Percentiles rank a stretch among this genome's conserved stretches.
phyloP scores from a whole-genome alignment of 1,139 yeast species.

The Hemisphaericaspora lyxosophila region DNA sequence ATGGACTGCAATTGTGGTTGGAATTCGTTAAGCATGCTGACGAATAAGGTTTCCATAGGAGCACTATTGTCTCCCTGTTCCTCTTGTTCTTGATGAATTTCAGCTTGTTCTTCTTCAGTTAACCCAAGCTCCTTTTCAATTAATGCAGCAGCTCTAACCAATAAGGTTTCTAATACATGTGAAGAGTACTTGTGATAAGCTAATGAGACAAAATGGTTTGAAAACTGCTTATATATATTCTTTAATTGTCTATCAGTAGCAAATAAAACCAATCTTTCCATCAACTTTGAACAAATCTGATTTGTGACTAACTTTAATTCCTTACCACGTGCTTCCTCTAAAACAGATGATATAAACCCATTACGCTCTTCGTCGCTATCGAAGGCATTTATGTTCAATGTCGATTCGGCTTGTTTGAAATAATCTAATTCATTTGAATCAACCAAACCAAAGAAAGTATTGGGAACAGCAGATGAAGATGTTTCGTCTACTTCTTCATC shows the following conservation, averaged over 20 bases:
- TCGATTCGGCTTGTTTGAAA: constrained; percentile 88
- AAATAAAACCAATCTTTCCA: constrained; percentile 78
- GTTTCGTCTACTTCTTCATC: constrained; percentile 7
- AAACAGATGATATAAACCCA: constrained; percentile 71
- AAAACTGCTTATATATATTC: constrained; percentile 62
- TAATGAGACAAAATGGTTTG: constrained; percentile 70
- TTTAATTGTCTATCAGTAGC: constrained; percentile 68
- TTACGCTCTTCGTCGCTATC: constrained; percentile 69
- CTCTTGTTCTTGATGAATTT: constrained; percentile 29
- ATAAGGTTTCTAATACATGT: constrained; percentile 85
- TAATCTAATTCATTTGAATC: constrained; percentile 84
- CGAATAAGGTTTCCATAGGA: constrained; percentile 60
- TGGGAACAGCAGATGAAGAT: constrained; percentile 11
- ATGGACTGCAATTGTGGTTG: constrained; percentile 58
- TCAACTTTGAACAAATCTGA: constrained; percentile 88
- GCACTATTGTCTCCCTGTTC: constrained; percentile 27
- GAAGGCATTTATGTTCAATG: constrained; percentile 78
- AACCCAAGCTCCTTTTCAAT: constrained; percentile 64
- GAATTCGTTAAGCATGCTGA: constrained; percentile 66
- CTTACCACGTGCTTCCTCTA: constrained; percentile 86
- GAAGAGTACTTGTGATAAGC: constrained; percentile 90
- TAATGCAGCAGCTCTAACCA: constrained; percentile 73
- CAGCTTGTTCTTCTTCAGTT: constrained; percentile 34
- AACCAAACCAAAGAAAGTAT: constrained; percentile 76
- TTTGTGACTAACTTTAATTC: constrained; percentile 91